These are phyloP conservation scores for Gnomoniopsis smithogilvyi DNA, from an alignment of 2,329 filamentous ascomycete species.

Conservation along the genomic window DNA sequence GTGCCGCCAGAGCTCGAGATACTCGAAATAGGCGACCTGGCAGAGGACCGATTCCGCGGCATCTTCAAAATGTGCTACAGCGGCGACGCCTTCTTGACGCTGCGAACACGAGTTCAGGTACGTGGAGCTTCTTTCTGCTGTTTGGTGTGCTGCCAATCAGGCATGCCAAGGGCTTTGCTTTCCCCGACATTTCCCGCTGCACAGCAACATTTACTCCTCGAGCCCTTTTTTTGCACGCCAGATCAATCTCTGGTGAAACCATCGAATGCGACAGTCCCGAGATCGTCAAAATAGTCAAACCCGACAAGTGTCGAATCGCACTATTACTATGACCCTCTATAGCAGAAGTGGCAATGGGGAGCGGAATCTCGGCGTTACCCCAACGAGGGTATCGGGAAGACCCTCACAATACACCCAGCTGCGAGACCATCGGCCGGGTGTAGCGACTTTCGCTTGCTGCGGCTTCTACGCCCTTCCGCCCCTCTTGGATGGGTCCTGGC, in stretches of 20 bases:
- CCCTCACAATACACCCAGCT: background rate
- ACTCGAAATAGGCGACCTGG: conserved; percentile 93
- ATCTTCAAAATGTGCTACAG: conserved; percentile 99
- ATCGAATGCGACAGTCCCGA: background rate
- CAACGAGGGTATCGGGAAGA: background rate
- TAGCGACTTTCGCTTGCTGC: background rate
- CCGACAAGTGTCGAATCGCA: conserved; percentile 13
- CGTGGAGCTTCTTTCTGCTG: conserved; percentile 30
- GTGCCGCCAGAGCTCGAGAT: conserved; percentile 95
- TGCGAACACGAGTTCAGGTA: conserved; percentile 93
- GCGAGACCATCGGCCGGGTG: background rate
- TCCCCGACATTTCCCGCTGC: background rate
- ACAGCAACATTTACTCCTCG: background rate
- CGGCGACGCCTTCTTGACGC: conserved; percentile 90
- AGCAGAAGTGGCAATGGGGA: background rate
- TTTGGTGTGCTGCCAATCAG: background rate
- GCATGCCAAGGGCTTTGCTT: background rate
- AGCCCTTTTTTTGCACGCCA: background rate
- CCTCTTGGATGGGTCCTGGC: background rate
- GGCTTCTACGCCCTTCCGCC: background rate
- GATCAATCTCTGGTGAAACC: background rate
- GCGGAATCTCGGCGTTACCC: background rate
- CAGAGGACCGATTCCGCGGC: conserved; percentile 92
- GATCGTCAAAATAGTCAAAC: background rate
- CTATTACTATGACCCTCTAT: conserved; percentile 1